Percentiles rank a stretch among this genome's conserved stretches.
phyloP scores from a whole-genome alignment of 352 stramenopile genomes.

The Phytophthora sp. region DNA sequence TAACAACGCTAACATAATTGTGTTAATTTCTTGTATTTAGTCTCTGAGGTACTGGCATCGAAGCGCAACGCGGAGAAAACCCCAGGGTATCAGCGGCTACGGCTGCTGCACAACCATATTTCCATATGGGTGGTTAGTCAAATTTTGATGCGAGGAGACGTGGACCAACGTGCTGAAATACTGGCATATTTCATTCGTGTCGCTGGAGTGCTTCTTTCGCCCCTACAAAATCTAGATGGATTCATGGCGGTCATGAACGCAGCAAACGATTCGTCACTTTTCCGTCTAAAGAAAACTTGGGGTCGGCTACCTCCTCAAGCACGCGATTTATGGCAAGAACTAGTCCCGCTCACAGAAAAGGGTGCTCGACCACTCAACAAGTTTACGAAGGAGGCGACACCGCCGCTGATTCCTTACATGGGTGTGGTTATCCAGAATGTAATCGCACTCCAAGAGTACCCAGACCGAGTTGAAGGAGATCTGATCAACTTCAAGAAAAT shows the following conservation, averaged over 20 bases:
- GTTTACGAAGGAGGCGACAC: constrained; percentile 71
- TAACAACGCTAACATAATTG: background rate
- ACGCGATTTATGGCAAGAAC: constrained; percentile 82
- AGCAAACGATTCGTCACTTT: constrained; percentile 87
- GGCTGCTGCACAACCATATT: constrained; percentile 86
- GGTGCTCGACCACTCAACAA: constrained; percentile 81
- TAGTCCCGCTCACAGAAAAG: constrained; percentile 86
- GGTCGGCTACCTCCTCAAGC: constrained; percentile 65
- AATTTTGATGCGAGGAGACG: constrained; percentile 75
- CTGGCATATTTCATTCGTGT: constrained; percentile 88
- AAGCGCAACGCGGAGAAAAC: constrained; percentile 83
- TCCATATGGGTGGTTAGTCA: constrained; percentile 88
- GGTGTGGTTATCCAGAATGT: constrained; percentile 89
- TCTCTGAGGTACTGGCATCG: constrained; percentile 78
- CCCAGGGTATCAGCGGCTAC: constrained; percentile 81
- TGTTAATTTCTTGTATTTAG: constrained; percentile 27
- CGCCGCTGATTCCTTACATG: constrained; percentile 84
- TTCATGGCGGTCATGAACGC: constrained; percentile 93
- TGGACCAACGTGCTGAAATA: constrained; percentile 82
- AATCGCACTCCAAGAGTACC: constrained; percentile 83
- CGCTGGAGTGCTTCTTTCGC: constrained; percentile 71
- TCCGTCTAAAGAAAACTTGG: constrained; percentile 90
- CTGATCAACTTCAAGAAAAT: constrained; percentile 92
- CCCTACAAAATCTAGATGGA: constrained; percentile 87
- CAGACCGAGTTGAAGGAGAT: constrained; percentile 74